phyloP scores from a whole-genome alignment of 441 rosid species.

The Gossypium aridum region DNA sequence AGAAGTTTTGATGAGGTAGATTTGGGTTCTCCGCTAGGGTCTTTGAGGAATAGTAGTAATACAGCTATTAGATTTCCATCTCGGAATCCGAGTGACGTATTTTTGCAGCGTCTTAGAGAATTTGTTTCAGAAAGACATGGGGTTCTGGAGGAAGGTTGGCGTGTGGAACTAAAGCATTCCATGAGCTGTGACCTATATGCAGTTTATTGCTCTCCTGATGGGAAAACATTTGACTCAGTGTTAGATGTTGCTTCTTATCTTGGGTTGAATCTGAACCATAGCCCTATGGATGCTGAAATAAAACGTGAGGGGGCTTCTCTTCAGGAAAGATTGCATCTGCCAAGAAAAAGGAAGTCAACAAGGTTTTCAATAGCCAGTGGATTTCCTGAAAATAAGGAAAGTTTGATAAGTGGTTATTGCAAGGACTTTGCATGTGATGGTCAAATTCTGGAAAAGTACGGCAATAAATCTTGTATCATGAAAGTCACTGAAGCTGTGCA shows the following conservation, averaged over 20 bases:
- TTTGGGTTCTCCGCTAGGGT: conserved; percentile 48
- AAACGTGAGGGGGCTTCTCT: conserved; percentile 40
- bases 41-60: conserved; percentile 38
- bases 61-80: conserved; percentile 31
- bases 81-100: conserved; percentile 55
- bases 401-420: conserved; percentile 29
- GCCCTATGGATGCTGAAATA: conserved; percentile 35
- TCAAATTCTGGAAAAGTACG: conserved; percentile 30
- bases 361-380: conserved; percentile 41
- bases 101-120: conserved; percentile 70
- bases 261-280: conserved; percentile 50
- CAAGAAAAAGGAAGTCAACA: conserved; percentile 58
- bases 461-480: conserved; percentile 25
- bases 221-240: conserved; percentile 70
- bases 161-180: conserved; percentile 59
- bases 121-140: conserved; percentile 79
- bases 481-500: conserved; percentile 36
- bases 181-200: conserved; percentile 40
- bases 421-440: conserved; percentile 37
- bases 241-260: conserved; percentile 81
- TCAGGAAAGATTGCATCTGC: conserved; percentile 45
- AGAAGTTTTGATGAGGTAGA: conserved; percentile 35
- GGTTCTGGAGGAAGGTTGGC: conserved; percentile 79
- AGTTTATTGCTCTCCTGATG: conserved; percentile 78
- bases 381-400: conserved; percentile 46